phyloP scores from a whole-genome alignment of 2,329 filamentous ascomycete species.

The Pseudogymnoascus sp. region DNA sequence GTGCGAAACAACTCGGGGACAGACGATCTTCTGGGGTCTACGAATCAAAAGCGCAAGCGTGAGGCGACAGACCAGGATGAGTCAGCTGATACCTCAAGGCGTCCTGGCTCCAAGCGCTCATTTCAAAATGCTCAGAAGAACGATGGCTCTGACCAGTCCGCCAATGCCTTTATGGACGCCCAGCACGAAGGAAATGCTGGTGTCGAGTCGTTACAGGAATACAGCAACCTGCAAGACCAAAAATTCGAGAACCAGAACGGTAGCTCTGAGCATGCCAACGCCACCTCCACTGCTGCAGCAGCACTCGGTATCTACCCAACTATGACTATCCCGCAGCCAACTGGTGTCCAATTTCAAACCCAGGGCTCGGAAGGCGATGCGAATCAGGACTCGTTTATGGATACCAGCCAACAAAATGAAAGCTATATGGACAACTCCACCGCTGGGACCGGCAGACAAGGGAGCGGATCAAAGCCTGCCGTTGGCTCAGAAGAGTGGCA shows the following conservation, averaged over 20 bases:
- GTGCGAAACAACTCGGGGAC: conserved; percentile 23
- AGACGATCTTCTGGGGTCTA: conserved; percentile 21
- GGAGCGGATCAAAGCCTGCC: conserved; percentile 55
- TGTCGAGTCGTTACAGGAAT: conserved; percentile 30
- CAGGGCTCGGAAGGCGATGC: conserved; percentile 34
- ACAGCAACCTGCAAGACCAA: conserved; percentile 35
- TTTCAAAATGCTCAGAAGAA: conserved; percentile 15
- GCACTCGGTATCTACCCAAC: conserved; percentile 35
- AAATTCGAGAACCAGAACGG: conserved; percentile 43
- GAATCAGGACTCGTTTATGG: conserved; percentile 34
- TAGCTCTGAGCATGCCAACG: conserved; percentile 37
- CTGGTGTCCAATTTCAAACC: conserved; percentile 42
- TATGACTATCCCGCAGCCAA: conserved; percentile 48
- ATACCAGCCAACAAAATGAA: conserved; percentile 27
- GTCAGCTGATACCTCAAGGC: conserved; percentile 30
- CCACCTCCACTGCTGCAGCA: conserved; percentile 51
- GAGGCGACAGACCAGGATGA: conserved; percentile 23
- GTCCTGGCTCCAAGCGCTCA: conserved; percentile 26
- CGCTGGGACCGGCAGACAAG: conserved; percentile 33
- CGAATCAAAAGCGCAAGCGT: conserved; percentile 28
- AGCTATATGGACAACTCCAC: conserved; percentile 34
- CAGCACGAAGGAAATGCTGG: conserved; percentile 21
- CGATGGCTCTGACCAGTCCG: conserved; percentile 22
- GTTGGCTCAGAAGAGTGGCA: conserved; percentile 99
- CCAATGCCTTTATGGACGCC: conserved; percentile 13